Percentiles rank a stretch among this genome's conserved stretches.
Conservation (phyloP, 306 rosid species). For the Begonia fuchsioides region DNA sequence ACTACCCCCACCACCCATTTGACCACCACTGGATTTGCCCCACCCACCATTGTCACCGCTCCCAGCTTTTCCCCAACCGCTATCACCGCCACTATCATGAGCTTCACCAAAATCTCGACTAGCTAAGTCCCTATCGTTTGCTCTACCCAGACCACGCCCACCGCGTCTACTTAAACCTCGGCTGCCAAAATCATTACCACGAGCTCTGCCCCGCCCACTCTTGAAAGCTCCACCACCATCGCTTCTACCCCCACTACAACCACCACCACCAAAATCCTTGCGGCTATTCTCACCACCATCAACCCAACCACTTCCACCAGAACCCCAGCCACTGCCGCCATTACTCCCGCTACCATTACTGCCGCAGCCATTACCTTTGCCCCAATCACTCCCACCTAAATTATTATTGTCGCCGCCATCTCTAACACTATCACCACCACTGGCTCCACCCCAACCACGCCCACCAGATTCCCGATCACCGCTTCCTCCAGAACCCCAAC, state of each 20-base stretch:
- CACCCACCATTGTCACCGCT: background rate
- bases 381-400: background rate
- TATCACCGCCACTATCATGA: no score
- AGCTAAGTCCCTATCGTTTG: background rate
- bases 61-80: background rate
- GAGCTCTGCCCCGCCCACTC: background rate
- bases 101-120: background rate
- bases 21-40: background rate
- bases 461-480: conserved; percentile 36
- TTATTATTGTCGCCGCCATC: background rate
- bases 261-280: background rate
- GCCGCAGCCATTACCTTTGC: background rate
- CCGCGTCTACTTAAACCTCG: background rate
- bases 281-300: background rate
- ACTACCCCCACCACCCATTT: background rate
- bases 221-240: background rate
- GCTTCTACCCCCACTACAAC: background rate
- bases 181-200: background rate
- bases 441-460: background rate
- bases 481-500: no score
- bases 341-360: background rate
- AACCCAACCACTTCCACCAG: background rate
- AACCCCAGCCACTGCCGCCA: background rate
- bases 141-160: background rate
- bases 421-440: background rate